Evolutionary conservation across 495 filamentous ascomycete genomes (phyloP).

Genomic region (Hypoxylon crocopeplum): DNA sequence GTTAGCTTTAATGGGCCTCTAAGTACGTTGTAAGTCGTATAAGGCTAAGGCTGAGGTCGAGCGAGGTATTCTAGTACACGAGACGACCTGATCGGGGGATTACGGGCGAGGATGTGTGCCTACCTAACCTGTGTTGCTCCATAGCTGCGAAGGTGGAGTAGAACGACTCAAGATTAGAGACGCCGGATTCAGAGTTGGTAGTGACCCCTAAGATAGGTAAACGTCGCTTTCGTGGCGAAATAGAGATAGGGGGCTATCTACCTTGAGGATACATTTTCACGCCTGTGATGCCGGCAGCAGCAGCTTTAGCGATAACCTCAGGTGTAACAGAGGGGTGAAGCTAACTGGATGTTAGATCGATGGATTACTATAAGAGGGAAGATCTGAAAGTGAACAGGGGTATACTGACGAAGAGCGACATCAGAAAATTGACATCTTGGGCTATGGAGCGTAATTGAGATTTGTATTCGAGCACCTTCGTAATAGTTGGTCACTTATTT

Average conservation of each 20-base stretch:
- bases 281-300: slow-evolving; percentile 66
- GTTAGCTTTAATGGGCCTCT: not conserved
- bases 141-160: slow-evolving; percentile 79
- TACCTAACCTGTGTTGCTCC: slow-evolving; percentile 54
- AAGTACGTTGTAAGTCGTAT: not conserved
- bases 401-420: slow-evolving; percentile 75
- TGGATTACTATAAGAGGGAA: not conserved
- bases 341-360: slow-evolving; percentile 13
- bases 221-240: not conserved
- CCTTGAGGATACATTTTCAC: slow-evolving; percentile 74
- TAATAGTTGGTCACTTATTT: no score
- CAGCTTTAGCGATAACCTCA: slow-evolving; percentile 76
- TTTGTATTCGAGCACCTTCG: slow-evolving; percentile 80
- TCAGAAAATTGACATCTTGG: slow-evolving; percentile 78
- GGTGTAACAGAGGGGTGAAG: slow-evolving; percentile 76
- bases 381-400: not conserved
- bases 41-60: not conserved
- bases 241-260: slow-evolving; percentile 20
- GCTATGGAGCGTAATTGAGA: slow-evolving; percentile 69
- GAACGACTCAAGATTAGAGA: slow-evolving; percentile 65
- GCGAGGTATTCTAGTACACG: no score
- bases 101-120: no score
- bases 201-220: slow-evolving; percentile 64
- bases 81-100: not conserved
- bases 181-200: slow-evolving; percentile 84